phyloP scores from a whole-genome alignment of 2,329 filamentous ascomycete species.

The Penicillium corylophilum region DNA sequence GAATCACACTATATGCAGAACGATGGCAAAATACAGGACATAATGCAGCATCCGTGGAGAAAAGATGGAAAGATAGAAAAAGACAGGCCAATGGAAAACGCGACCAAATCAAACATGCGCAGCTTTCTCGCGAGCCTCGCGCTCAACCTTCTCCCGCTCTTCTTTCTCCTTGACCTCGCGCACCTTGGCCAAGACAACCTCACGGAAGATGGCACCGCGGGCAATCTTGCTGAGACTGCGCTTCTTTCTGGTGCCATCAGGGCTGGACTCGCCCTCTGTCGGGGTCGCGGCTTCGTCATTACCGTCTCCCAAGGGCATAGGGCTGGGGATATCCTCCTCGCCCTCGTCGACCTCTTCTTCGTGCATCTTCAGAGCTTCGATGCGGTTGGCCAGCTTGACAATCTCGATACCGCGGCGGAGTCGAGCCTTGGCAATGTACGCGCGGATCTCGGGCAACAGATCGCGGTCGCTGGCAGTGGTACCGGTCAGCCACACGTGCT shows the following conservation, averaged over 20 bases:
- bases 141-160: slow-evolving; percentile 67
- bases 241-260: slow-evolving; percentile 42
- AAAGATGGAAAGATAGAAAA: slow-evolving; percentile 3
- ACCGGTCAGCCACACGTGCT: slow-evolving; percentile 86
- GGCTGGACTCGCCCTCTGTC: slow-evolving; percentile 19
- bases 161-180: slow-evolving; percentile 87
- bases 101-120: slow-evolving; percentile 17
- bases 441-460: slow-evolving; percentile 93
- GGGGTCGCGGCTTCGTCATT: slow-evolving; percentile 34
- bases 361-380: slow-evolving; percentile 89
- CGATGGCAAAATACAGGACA: slow-evolving; percentile 15
- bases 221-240: slow-evolving; percentile 58
- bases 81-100: neutral
- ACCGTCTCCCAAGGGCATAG: slow-evolving; percentile 60
- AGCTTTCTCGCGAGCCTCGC: slow-evolving; percentile 50
- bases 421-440: slow-evolving; percentile 86
- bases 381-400: slow-evolving; percentile 92
- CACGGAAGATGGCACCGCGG: slow-evolving; percentile 78
- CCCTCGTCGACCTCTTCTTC: slow-evolving; percentile 69
- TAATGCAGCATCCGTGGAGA: slow-evolving; percentile 9
- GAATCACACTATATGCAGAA: slow-evolving; percentile 37
- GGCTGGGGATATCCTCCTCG: slow-evolving; percentile 65
- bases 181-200: slow-evolving; percentile 91
- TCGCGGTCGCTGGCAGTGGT: slow-evolving; percentile 93
- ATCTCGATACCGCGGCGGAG: slow-evolving; percentile 92